phyloP scores from a whole-genome alignment of 306 rosid species.

The Cotoneaster glaucophyllus region DNA sequence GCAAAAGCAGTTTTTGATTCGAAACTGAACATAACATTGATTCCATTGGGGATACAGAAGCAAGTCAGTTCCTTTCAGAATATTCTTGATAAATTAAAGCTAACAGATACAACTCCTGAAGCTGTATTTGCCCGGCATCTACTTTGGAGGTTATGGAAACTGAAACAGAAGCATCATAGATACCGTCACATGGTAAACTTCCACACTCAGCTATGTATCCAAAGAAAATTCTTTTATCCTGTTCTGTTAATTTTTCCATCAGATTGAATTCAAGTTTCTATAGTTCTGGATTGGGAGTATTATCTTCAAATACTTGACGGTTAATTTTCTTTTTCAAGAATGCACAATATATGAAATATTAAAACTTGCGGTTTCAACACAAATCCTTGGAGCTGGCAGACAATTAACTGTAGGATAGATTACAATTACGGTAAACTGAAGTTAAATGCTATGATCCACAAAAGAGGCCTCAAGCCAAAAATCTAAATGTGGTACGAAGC shows the following conservation, averaged over 20 bases:
- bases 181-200: constrained; percentile 50
- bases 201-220: neutral
- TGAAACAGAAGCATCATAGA: constrained; percentile 37
- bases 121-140: constrained; percentile 34
- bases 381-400: no score
- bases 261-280: neutral
- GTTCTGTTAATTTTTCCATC: neutral
- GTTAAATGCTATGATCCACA: no score
- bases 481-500: no score
- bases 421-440: no score
- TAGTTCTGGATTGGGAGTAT: no score
- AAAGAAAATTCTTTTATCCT: neutral
- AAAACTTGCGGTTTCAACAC: no score
- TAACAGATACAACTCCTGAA: constrained; percentile 32
- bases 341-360: no score
- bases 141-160: constrained; percentile 21
- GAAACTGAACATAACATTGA: constrained; percentile 37
- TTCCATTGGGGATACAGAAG: constrained; percentile 38
- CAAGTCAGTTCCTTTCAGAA: constrained; percentile 35
- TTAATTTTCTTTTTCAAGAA: no score
- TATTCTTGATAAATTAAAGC: constrained; percentile 4
- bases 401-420: no score
- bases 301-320: no score
- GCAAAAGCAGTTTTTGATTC: constrained; percentile 47
- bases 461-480: no score